Evolutionary conservation across 495 filamentous ascomycete genomes (phyloP), one percentile per base, ranked within the genome.

Genomic region (Aspergillus coremiiformis): DNA sequence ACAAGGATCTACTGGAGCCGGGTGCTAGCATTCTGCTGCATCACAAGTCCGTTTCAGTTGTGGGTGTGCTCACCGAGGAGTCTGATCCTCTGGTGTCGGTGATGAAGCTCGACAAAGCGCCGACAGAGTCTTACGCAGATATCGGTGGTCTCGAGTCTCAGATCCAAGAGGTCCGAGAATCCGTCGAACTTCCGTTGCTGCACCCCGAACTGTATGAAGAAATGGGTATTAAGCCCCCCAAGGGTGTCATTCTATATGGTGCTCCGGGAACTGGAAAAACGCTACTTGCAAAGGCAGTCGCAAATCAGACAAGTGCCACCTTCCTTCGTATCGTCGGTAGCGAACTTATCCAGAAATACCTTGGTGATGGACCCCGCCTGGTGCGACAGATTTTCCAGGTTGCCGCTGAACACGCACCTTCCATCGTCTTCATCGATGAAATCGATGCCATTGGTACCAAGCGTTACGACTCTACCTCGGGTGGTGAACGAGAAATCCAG

Each of bases 161-260:
- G 69, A 97, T 99, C 53, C 93, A 99, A 66, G 93, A 99, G 67
- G 93, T 99, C 26, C 80, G 93, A 52, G 93, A 99, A 70, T 90
- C 93, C 10, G 93, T 99, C 51, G 93, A 99, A 72, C 74, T 99
- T 51, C 93, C 93, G 8, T 78, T 99, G 44, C 81, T 99, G 54
- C 93, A 99, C 64, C 93, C 93, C 0, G 93, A 99, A 71, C 77
- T 99, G 12, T 99, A 99, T 69, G 93, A 99, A 70, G 93, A 99
- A 73, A 99, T 99, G 93, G 93, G 93, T 64, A 97, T 99, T 78
- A 99, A 97, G 70, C 92, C 93, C 22, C 93, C 93, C 29, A 99
- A 99, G 78, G 93, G 93, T 78, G 93, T 99, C 53, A 99, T 99
- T 62, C 86, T 99, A 29, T 99, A 99, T 71, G 93, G 93, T 72